Evolutionary conservation across 441 rosid species (phyloP), one percentile per base, ranked within the genome.

Genomic region (Arabidopsis lyrata): DNA sequence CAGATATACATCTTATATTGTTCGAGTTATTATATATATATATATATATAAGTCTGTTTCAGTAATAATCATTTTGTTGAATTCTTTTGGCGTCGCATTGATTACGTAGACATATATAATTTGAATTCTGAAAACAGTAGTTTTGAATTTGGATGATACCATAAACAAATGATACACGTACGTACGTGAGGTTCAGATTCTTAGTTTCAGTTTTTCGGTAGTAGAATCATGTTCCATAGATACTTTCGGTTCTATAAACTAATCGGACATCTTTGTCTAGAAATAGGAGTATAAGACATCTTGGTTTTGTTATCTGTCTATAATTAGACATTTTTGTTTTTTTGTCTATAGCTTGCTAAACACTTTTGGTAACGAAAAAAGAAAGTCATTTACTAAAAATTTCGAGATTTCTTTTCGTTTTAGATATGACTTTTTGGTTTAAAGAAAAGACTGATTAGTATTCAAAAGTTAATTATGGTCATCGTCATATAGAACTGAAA

Each of bases 381-480:
- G 11, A 49, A 29, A 38, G 54, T 58, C 47, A 58, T 9, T 52
- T 16, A 59, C 36, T 48, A 6, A 35, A 49, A 57, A 59, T 64
- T 72, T 52, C 62, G 55, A 66, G 53, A 41, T 27, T 36, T 62
- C 0, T 34, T 55, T 45, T 63, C 66, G 44, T 55, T 38, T 3
- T 45, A 24, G 64, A 16, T 45, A 53, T 45, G 75, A 62, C 65
- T 68, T 69, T 59, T 36, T 68, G 59, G 59, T 68, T 54, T 4
- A 42, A 32, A 11, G 32, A 42, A 41, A 61, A 68, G 27, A 48
- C 12, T 35, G 62, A 15, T 34, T 16, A 36, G 29, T 68, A 45
- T 68, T 68, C 39, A 34, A 48, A 61, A 61, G 18, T 29, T 32
- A 4, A 24, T 24, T 24, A 24, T 0, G 32, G 56, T 60, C 68